These are phyloP conservation scores for Hypoxylon sp. DNA, from an alignment of 2,329 filamentous ascomycete genomes.

Conservation along the genomic window DNA sequence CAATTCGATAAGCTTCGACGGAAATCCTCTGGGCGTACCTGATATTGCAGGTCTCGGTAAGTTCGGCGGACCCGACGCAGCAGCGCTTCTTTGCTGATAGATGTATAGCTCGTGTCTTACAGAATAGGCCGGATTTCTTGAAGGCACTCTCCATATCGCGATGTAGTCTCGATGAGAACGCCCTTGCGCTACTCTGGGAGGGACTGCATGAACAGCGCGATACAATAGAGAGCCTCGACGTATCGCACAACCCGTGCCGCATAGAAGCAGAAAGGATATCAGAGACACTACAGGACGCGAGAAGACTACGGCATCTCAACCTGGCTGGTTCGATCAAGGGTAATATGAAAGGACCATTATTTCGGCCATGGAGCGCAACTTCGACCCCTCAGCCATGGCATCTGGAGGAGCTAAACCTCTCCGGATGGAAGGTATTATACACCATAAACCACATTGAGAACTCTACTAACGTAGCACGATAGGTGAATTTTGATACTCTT, in stretches of 20 bases:
- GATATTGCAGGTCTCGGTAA: conserved; percentile 61
- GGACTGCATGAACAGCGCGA: conserved; percentile 55
- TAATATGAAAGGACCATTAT: conserved; percentile 53
- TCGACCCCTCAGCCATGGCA: conserved; percentile 48
- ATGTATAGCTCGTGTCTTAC: conserved; percentile 39
- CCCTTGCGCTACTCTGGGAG: conserved; percentile 57
- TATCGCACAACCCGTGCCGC: conserved; percentile 61
- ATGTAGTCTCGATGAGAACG: conserved; percentile 60
- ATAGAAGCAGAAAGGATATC: conserved; percentile 58
- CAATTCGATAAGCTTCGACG: conserved; percentile 59
- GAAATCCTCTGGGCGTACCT: conserved; percentile 55
- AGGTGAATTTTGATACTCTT: conserved; percentile 61
- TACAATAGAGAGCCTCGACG: conserved; percentile 57
- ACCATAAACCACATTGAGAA: background rate
- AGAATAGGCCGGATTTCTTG: conserved; percentile 49
- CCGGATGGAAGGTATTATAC: conserved; percentile 57
- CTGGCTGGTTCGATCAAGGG: conserved; percentile 61
- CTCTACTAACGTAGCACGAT: conserved; percentile 14
- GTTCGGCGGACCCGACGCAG: conserved; percentile 6
- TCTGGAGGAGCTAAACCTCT: conserved; percentile 63
- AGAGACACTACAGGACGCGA: conserved; percentile 53
- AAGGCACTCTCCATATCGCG: conserved; percentile 59
- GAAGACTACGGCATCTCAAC: conserved; percentile 56
- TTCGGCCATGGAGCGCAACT: conserved; percentile 54
- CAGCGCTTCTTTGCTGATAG: conserved; percentile 7